Evolutionary conservation across 1,139 yeast genomes (phyloP), one percentile per base, ranked within the genome.

Genomic region (Magnusiomyces paraingens): DNA sequence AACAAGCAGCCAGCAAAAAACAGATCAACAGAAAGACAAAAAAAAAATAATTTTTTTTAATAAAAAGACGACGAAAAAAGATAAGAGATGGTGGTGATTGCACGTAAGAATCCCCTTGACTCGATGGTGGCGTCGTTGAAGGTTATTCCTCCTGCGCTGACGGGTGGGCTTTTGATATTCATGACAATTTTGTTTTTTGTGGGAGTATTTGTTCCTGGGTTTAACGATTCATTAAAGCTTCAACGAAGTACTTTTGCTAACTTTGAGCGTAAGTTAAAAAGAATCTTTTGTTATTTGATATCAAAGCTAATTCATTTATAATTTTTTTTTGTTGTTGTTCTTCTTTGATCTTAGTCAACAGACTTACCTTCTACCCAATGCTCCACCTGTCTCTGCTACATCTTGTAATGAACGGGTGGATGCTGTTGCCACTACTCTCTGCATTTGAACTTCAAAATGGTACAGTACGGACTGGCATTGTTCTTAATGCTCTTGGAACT

Each of bases 391-490:
- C 80, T 21, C 59, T 81, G 22, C 58, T 83, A 53, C 96, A 89
- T 68, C 73, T 91, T 70, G 55, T 80, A 2, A 69, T 86, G 63
- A 88, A 88, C 66, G 60, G 80, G n/a, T 58, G 81, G 47, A 79
- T 85, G 0, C 66, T 89, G 48, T 71, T 82, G 0, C 89, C 91
- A 4, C 71, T 90, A 65, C 73, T 86, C 35, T 74, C 78, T 20
- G 56, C 62, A 52, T 90, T 84, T 69, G 98, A 91, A 71, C 73
- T 76, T 53, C 69, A 73, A 32, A 86, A 89, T 62, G 98, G 98
- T 10, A 90, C 98, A 0, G 84, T 91, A 1, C 81, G 87, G 66
- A 86, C 97, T 1, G 97, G 95, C 1, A 76, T 91, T 52, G 84
- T 90, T 20, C 73, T 91, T 56, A 88, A 89, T 67, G 60, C 86